Conservation (phyloP, 2,329 filamentous ascomycete genomes). For the Stenocarpella maydis region DNA sequence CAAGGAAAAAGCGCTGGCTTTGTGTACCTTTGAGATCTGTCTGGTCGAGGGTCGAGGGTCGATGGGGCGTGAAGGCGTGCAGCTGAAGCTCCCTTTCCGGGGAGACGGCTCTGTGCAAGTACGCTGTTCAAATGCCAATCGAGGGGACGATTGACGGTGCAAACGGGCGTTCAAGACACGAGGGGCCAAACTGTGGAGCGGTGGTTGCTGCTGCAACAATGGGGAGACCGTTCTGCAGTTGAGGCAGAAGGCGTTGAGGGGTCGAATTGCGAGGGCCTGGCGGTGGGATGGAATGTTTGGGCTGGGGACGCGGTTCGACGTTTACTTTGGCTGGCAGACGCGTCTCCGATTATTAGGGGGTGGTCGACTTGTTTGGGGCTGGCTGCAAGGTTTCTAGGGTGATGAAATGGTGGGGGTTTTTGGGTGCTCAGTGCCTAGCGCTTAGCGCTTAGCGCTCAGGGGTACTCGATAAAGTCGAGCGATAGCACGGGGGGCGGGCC, state of each 20-base stretch:
- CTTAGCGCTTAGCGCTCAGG: not conserved
- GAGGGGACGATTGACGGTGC: slow-evolving; percentile 13
- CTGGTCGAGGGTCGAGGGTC: slow-evolving; percentile 9
- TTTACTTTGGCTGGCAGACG: slow-evolving; percentile 27
- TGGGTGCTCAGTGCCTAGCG: too few relatives aligned
- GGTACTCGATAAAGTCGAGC: not conserved
- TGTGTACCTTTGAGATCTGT: slow-evolving; percentile 20
- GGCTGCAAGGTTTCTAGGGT: slow-evolving; percentile 26
- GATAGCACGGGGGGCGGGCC: too few relatives aligned
- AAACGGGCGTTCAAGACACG: slow-evolving; percentile 20
- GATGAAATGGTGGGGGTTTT: slow-evolving; percentile 12
- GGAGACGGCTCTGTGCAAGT: slow-evolving; percentile 2
- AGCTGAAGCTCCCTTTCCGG: slow-evolving; percentile 1
- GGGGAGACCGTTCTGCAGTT: slow-evolving; percentile 1
- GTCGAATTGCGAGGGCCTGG: not conserved
- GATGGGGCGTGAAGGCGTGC: not conserved
- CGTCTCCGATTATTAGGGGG: slow-evolving; percentile 17
- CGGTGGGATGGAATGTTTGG: slow-evolving; percentile 25
- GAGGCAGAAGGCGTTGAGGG: not conserved
- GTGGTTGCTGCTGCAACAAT: slow-evolving; percentile 24
- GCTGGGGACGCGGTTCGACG: slow-evolving; percentile 26
- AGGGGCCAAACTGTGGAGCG: not conserved
- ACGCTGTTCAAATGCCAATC: slow-evolving; percentile 25
- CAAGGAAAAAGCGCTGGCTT: slow-evolving; percentile 7
- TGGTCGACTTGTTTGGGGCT: slow-evolving; percentile 1